A percentile compares a stretch with the other conserved stretches of the same genome.
Evolutionary conservation across 768 basidiomycete genomes (phyloP).

Genomic region (Calocybe cyanea): DNA sequence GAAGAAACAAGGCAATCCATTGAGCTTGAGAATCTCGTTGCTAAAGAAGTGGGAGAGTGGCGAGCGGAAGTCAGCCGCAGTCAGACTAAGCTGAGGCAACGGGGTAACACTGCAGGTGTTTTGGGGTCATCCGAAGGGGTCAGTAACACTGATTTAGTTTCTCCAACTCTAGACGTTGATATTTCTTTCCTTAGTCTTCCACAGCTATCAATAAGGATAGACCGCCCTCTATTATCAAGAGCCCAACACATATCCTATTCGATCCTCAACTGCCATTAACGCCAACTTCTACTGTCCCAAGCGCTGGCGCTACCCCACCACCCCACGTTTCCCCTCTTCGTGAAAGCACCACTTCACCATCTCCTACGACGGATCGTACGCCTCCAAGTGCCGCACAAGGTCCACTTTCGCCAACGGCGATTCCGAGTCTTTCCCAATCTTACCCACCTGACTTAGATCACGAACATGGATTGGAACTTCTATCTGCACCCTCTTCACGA

Average conservation of each 20-base stretch:
- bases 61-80: slow-evolving; percentile 36
- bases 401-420: slow-evolving; percentile 18
- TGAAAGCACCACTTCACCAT: slow-evolving; percentile 12
- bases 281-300: slow-evolving; percentile 21
- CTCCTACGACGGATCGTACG: slow-evolving; percentile 12
- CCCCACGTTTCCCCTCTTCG: slow-evolving; percentile 4
- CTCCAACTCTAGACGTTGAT: background rate
- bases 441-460: slow-evolving; percentile 40
- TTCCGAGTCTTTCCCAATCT: slow-evolving; percentile 40
- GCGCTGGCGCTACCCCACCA: slow-evolving; percentile 17
- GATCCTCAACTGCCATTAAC: slow-evolving; percentile 28
- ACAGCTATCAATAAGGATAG: background rate
- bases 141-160: slow-evolving; percentile 10
- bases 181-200: too few species aligned
- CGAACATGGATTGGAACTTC: slow-evolving; percentile 39
- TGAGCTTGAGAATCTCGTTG: slow-evolving; percentile 52
- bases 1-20: slow-evolving; percentile 22
- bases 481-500: slow-evolving; percentile 41
- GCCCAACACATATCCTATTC: slow-evolving; percentile 45
- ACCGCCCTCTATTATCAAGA: slow-evolving; percentile 36
- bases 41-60: slow-evolving; percentile 53
- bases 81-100: slow-evolving; percentile 25
- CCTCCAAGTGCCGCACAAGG: slow-evolving; percentile 6
- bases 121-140: slow-evolving; percentile 45
- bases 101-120: slow-evolving; percentile 21